Evolutionary conservation across 106 monocot species (phyloP).

Genomic region (Agapanthus africanus): DNA sequence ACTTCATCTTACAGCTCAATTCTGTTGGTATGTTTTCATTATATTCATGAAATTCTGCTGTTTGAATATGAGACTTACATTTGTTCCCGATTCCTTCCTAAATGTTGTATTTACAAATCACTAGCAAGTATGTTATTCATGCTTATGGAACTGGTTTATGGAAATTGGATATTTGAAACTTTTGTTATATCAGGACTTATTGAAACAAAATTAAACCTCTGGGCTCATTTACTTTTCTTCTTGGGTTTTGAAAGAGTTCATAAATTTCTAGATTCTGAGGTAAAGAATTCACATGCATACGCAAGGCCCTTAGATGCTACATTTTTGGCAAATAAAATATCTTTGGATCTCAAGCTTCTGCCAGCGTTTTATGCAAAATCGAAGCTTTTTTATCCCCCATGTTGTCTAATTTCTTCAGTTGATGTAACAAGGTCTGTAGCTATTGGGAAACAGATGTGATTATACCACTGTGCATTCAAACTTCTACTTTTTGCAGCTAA

Average conservation of each 20-base stretch:
- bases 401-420: not conserved
- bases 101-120: not conserved
- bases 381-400: too few relatives aligned
- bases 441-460: not conserved
- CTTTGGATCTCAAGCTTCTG: not conserved
- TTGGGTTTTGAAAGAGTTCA: not conserved
- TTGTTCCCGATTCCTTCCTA: too few relatives aligned
- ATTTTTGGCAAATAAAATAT: not conserved
- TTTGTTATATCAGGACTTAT: not conserved
- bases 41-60: too few relatives aligned
- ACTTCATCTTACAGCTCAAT: too few relatives aligned
- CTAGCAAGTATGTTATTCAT: not conserved
- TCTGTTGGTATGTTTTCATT: too few relatives aligned
- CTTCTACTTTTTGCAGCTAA: too few relatives aligned
- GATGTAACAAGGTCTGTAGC: not conserved
- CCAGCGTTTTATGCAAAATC: not conserved
- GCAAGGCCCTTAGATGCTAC: not conserved
- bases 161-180: not conserved
- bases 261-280: not conserved
- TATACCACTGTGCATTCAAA: too few relatives aligned
- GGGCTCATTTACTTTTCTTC: not conserved
- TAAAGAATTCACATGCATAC: not conserved
- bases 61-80: too few relatives aligned
- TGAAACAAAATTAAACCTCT: too few relatives aligned
- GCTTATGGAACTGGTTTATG: not conserved